These are phyloP conservation scores for Hippophae rhamnoides DNA, from an alignment of 306 rosid species.

Conservation along the genomic window DNA sequence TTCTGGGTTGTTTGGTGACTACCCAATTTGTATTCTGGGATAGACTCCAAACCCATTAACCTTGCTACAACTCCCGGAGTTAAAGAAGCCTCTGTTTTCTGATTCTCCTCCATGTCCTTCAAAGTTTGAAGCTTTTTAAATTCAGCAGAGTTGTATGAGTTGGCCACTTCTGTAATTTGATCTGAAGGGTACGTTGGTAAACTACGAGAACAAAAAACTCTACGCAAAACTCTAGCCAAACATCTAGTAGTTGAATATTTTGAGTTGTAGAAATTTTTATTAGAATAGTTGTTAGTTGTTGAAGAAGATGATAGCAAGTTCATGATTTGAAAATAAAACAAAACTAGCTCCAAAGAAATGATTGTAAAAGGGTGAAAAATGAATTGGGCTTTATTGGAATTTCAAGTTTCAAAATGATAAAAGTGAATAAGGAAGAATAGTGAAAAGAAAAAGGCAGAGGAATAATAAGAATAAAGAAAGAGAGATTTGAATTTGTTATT, in stretches of 20 bases:
- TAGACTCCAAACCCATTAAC: conserved; percentile 74
- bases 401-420: conserved; percentile 25
- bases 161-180: conserved; percentile 30
- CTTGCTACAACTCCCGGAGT: conserved; percentile 64
- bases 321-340: conserved; percentile 27
- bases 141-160: conserved; percentile 5
- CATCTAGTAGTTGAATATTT: conserved; percentile 50
- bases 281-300: conserved; percentile 28
- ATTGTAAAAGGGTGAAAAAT: conserved; percentile 7
- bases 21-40: conserved; percentile 27
- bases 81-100: conserved; percentile 11
- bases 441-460: conserved; percentile 19
- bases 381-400: conserved; percentile 19
- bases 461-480: background rate
- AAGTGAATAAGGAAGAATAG: background rate
- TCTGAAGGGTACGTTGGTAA: conserved; percentile 67
- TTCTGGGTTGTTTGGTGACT: conserved; percentile 10
- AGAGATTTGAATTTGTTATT: background rate
- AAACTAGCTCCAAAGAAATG: background rate
- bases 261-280: conserved; percentile 38
- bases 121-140: conserved; percentile 21
- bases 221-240: conserved; percentile 51
- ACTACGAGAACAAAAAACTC: conserved; percentile 62
- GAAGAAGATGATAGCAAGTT: conserved; percentile 38
- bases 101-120: conserved; percentile 8